A percentile compares a stretch with the other conserved stretches of the same genome.
Conservation (phyloP, 2,329 filamentous ascomycete species). For the Aureobasidium uvarum region DNA sequence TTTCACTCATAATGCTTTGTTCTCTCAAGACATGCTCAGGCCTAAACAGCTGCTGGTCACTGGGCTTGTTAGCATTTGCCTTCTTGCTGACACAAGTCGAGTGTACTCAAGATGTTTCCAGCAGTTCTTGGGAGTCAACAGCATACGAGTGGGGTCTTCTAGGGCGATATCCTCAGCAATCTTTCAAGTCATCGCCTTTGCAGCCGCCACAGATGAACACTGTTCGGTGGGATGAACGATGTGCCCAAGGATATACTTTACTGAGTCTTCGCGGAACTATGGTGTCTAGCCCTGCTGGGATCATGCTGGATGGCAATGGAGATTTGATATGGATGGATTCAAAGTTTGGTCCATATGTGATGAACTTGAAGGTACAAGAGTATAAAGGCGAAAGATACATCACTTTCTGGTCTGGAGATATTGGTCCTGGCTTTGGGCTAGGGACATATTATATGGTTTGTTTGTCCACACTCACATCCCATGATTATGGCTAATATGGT, state of each 20-base stretch:
- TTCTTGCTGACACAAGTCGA: not conserved
- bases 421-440: conserved; percentile 31
- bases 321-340: conserved; percentile 39
- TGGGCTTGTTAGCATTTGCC: not conserved
- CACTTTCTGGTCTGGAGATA: conserved; percentile 42
- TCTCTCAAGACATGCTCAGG: not conserved
- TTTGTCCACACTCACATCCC: conserved; percentile 17
- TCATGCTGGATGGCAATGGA: conserved; percentile 37
- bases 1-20: not conserved
- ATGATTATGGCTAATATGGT: not conserved
- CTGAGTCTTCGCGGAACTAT: conserved; percentile 36
- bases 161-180: conserved; percentile 12
- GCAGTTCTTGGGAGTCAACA: not conserved
- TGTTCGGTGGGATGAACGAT: conserved; percentile 36
- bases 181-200: not conserved
- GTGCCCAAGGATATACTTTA: conserved; percentile 35
- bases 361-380: conserved; percentile 38
- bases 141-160: conserved; percentile 11
- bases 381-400: conserved; percentile 41
- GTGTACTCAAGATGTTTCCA: not conserved
- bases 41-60: not conserved
- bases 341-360: conserved; percentile 33
- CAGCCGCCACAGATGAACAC: conserved; percentile 1
- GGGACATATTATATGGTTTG: conserved; percentile 31
- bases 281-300: conserved; percentile 33